Conservation (phyloP, 2,329 filamentous ascomycete genomes). For the Penicillium sp. region DNA sequence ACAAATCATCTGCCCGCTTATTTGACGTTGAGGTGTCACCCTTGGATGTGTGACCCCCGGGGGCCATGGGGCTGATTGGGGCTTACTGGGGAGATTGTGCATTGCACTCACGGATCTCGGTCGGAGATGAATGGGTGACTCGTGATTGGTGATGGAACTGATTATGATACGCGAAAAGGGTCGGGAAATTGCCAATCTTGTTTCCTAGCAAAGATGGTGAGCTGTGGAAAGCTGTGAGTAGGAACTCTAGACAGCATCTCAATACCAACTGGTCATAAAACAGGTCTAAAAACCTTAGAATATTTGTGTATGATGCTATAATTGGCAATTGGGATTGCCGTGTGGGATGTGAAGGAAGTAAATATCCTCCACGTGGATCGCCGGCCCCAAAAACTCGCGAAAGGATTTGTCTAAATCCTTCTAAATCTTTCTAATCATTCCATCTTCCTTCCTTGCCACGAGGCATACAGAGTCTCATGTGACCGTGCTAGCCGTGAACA, state of each 20-base stretch:
- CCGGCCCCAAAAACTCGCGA: background rate
- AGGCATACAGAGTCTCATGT: background rate
- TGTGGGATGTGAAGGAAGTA: background rate
- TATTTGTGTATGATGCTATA: too few relatives aligned
- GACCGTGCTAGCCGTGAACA: background rate
- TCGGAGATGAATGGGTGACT: background rate
- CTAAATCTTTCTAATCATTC: conserved; percentile 1
- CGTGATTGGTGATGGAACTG: too few relatives aligned
- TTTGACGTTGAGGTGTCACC: background rate
- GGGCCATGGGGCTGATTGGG: background rate
- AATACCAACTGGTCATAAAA: background rate
- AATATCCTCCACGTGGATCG: background rate
- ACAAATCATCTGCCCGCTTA: background rate
- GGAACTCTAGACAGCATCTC: background rate
- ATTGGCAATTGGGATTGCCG: background rate
- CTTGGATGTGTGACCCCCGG: background rate
- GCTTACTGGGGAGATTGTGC: background rate
- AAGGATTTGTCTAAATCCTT: background rate
- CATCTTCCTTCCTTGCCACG: background rate
- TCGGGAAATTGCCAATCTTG: background rate
- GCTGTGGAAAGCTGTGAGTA: too few relatives aligned
- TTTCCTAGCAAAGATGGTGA: too few relatives aligned
- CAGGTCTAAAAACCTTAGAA: too few relatives aligned
- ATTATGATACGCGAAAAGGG: background rate
- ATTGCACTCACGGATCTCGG: background rate